Base-by-base conservation (phyloP, 768 basidiomycete species). In the Thelephora aurantiotincta region DNA sequence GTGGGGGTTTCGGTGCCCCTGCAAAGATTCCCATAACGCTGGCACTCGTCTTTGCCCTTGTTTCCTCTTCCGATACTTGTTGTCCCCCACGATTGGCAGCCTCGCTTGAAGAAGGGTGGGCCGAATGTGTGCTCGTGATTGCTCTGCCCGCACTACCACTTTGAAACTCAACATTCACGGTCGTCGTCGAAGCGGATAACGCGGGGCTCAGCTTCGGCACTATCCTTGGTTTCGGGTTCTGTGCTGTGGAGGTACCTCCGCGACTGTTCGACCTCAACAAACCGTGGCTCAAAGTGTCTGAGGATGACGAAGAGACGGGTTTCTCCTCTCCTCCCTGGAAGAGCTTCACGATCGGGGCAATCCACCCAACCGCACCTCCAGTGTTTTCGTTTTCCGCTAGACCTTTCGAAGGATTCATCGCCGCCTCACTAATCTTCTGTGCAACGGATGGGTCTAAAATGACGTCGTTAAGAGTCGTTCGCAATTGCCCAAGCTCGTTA, bases 81-180 rank as follows among this genome's bases (percentile, higher is more conserved):
- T 30, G 26, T 30, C 26, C 26, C 9, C 26, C 26, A 9, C 9
- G 9, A 4, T 30, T 30, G 5, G 26, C 26, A 30, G 26, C 26
- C 26, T 33, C 37, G 11, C 53, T 49, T 9, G 11, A 47, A 33
- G 19, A n/a, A 0, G 57, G 55, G 30, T 55, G 54, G 1, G 55
- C 55, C 5, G 57, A 50, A 33, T 61, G 63, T 41, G 70, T 58
- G 47, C 63, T 73, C 18, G 73, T 70, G 47, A 76, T 65, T 6
- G 75, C 73, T 50, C 74, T 66, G n/a, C 78, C 73, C 11, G 71
- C 67, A 9, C 77, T 84, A 1, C 75, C 65, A 3, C 86, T 82
- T 2, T 80, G 86, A 63, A 97, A 98, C 68, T 96, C 93, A 48
- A 99, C 94, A 50, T 92, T 96, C 55, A 98, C 93, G 1, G 90